Conservation (phyloP, 164 flowering plant genomes). For the Aristolochia contorta region DNA sequence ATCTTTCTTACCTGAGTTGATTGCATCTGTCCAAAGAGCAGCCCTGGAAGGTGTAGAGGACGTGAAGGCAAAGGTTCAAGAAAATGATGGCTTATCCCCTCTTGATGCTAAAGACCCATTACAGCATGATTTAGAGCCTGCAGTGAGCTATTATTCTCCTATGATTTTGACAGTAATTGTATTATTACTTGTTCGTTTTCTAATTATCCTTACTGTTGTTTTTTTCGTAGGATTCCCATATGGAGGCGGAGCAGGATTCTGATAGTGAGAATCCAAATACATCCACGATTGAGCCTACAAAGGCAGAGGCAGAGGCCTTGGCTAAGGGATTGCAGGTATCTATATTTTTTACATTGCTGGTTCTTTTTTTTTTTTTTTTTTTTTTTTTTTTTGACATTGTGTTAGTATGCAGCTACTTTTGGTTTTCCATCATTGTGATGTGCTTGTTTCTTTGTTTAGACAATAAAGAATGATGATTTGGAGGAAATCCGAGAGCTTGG, state of each 20-base stretch:
- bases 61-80: constrained; percentile 41
- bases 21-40: constrained; percentile 58
- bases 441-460: constrained; percentile 28
- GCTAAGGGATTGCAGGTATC: constrained; percentile 82
- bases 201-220: neutral
- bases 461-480: constrained; percentile 83
- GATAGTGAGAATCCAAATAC: constrained; percentile 40
- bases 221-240: constrained; percentile 33
- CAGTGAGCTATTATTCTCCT: constrained; percentile 28
- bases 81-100: constrained; percentile 12
- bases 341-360: neutral
- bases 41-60: constrained; percentile 48
- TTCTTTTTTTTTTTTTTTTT: too few species aligned
- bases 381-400: neutral
- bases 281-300: constrained; percentile 79
- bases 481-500: constrained; percentile 94
- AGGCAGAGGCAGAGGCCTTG: constrained; percentile 94
- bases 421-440: neutral
- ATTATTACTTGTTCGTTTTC: neutral
- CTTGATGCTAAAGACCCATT: constrained; percentile 22
- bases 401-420: neutral
- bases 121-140: constrained; percentile 29
- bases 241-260: constrained; percentile 45
- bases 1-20: constrained; percentile 61
- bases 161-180: neutral